Evolutionary conservation across 805 yeast genomes (phyloP).

Genomic region (Suhomyces faveliae): DNA sequence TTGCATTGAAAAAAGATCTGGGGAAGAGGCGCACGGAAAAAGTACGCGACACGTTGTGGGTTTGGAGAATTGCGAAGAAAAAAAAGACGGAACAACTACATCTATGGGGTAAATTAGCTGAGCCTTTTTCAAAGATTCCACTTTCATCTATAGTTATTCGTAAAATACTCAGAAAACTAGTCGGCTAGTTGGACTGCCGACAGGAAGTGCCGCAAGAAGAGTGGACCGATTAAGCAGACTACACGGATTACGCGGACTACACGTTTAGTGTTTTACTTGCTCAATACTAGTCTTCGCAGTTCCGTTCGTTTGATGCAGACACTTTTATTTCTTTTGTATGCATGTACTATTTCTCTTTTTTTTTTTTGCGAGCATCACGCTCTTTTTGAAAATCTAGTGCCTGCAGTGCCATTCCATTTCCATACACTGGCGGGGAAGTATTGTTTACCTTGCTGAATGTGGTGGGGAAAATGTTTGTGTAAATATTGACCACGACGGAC

Average conservation of each 20-base stretch:
- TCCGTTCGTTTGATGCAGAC: constrained; percentile 2
- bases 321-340: neutral
- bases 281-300: no score
- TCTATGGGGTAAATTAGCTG: neutral
- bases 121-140: no score
- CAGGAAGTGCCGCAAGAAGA: no score
- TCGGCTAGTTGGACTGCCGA: no score
- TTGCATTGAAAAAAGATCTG: neutral
- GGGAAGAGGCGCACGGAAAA: neutral
- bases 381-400: neutral
- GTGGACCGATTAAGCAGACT: no score
- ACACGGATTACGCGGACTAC: no score
- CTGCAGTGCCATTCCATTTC: neutral
- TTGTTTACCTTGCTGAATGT: no score
- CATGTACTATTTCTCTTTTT: neutral
- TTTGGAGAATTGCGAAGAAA: no score
- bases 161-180: no score
- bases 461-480: no score
- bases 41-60: no score
- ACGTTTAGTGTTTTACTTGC: neutral
- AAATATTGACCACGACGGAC: neutral
- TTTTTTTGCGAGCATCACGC: neutral
- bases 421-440: neutral
- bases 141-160: no score
- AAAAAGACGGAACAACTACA: neutral